Percentiles rank a stretch among this genome's conserved stretches.
Evolutionary conservation across 208 protist species (phyloP).

Genomic region (Leishmania aethiopica): DNA sequence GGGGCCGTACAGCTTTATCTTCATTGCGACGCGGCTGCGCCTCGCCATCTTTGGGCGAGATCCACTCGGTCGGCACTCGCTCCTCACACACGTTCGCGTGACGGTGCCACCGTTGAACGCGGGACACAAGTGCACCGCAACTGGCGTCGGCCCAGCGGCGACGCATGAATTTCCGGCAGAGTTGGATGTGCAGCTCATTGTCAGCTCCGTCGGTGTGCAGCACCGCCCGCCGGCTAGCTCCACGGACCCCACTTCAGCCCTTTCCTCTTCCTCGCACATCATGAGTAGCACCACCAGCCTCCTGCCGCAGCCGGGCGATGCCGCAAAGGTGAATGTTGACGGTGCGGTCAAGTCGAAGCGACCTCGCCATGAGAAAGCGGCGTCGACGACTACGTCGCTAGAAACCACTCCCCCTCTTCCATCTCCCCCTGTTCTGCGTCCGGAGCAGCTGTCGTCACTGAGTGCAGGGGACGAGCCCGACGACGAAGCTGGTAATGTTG

Average conservation of each 20-base stretch:
- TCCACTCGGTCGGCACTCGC: constrained; percentile 83
- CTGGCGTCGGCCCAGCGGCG: neutral
- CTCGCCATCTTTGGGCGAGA: constrained; percentile 89
- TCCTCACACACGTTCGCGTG: constrained; percentile 63
- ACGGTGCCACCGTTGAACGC: constrained; percentile 3
- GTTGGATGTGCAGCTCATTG: constrained; percentile 57
- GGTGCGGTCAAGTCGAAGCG: constrained; percentile 7
- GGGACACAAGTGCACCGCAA: neutral
- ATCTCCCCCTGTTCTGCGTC: neutral
- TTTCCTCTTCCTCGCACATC: neutral
- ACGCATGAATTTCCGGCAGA: constrained; percentile 6
- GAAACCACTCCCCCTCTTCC: neutral
- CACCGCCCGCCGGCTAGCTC: constrained; percentile 26
- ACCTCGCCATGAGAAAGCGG: constrained; percentile 23
- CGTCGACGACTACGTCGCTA: neutral
- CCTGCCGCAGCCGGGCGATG: neutral
- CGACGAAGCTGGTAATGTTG: constrained; percentile 17
- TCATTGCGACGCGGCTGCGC: constrained; percentile 61
- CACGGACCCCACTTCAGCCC: neutral
- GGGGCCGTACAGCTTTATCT: constrained; percentile 88
- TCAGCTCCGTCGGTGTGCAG: constrained; percentile 75
- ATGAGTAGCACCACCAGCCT: neutral
- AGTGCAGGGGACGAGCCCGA: constrained; percentile 30
- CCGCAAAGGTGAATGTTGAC: neutral
- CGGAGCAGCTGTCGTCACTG: neutral